Evolutionary conservation across 2,329 filamentous ascomycete species (phyloP).

Genomic region (Scorias spongiosa): DNA sequence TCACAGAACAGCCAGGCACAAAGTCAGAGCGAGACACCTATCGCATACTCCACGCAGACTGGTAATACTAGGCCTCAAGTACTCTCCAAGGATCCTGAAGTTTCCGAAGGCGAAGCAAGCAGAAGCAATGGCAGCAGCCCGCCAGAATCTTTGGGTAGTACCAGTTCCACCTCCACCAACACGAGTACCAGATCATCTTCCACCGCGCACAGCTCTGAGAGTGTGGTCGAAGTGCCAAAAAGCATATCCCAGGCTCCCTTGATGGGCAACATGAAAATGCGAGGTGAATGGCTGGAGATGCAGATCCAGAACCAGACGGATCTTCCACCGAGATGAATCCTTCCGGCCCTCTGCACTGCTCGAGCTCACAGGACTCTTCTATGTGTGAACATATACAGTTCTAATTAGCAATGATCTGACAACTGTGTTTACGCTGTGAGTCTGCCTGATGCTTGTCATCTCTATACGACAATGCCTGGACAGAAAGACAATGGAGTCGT

Average conservation of each 20-base stretch:
- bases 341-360: too few species aligned
- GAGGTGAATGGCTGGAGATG: slow-evolving; percentile 2
- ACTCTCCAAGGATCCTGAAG: neutral
- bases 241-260: neutral
- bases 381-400: too few species aligned
- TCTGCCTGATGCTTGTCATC: too few species aligned
- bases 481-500: too few species aligned
- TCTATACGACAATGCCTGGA: too few species aligned
- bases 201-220: neutral
- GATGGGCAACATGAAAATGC: slow-evolving; percentile 2
- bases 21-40: neutral
- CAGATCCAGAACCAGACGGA: neutral
- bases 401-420: too few species aligned
- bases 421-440: too few species aligned
- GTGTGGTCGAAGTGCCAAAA: slow-evolving; percentile 2
- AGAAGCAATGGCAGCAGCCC: neutral
- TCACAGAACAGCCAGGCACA: neutral
- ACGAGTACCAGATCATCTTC: neutral
- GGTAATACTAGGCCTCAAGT: neutral
- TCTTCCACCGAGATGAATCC: neutral
- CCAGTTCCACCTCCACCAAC: neutral
- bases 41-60: neutral
- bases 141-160: neutral
- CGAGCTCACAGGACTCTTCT: too few species aligned
- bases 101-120: slow-evolving; percentile 7